Base-by-base conservation (phyloP, 139 green algal species). In the Chlorella sp. region DNA sequence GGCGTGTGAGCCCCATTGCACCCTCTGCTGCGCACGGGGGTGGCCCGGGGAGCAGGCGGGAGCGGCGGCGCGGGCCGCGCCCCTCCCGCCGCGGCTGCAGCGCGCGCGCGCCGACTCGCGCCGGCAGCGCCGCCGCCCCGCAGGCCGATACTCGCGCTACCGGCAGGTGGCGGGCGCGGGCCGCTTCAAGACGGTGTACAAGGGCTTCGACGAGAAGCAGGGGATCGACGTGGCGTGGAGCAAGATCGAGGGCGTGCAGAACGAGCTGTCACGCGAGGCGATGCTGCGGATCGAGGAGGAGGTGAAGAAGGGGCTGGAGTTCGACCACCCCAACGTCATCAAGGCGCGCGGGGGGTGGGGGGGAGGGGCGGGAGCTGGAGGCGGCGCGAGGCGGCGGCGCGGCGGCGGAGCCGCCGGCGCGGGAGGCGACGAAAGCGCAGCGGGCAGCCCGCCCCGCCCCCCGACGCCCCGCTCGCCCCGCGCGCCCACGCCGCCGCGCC, bases 321-420 rank as follows among this genome's bases (percentile, higher is more conserved):
- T 97, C 73, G 91, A 97, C 67, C 94, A 98, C 82, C 84, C 91
- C 23, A 93, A 96, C 88, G 93, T 97, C 74, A 97, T 98, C 79
- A 89, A 90, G 41, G 76, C 64, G 40, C n/a, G 70, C 15, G 23
- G 4, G 11, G 23, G 36, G 35, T 9, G 8, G 66, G 35, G 29
- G 36, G 31, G 36, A 2, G 67, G 42, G n/a, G 9, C 14, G 8
- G 23, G 31, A 36, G 65, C 65, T 42, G 87, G 41, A 77, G 91
- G 63, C 80, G 91, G 59, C 59, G n/a, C n/a, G n/a, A n/a, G 5
- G 38, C 61, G 35, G 38, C 61, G 48, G 61, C 61, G 38, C 55
- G 8, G 12, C 51, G 14, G 17, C 19, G 51, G 5, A 59, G 17
- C 51, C 12, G 11, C 51, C 12, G 8, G 14, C 6, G 11, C 19